These are phyloP conservation scores for Dispira simplex DNA, from an alignment of 192 early-diverging fungal genomes.

Conservation along the genomic window DNA sequence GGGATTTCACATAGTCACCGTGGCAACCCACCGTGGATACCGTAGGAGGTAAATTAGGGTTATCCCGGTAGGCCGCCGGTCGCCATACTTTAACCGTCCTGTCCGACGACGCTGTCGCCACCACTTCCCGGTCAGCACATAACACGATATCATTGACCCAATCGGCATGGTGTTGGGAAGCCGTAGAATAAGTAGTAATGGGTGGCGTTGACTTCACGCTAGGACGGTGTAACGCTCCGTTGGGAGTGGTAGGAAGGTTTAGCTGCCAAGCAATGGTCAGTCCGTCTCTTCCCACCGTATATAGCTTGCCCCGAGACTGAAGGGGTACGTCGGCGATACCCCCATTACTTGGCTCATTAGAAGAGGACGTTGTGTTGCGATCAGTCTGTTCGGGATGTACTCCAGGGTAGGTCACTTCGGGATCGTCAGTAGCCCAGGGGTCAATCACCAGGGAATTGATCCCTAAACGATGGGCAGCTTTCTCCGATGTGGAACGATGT, in stretches of 20 bases:
- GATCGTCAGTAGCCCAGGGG: conserved; percentile 14
- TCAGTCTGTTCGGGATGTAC: too few species aligned
- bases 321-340: conserved; percentile 2
- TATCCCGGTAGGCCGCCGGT: conserved; percentile 32
- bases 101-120: conserved; percentile 84
- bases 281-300: conserved; percentile 81
- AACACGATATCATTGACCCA: conserved; percentile 94
- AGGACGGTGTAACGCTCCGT: conserved; percentile 19
- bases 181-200: conserved; percentile 44
- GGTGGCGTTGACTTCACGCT: conserved; percentile 20
- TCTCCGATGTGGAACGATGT: conserved; percentile 22
- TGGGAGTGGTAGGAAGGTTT: conserved; percentile 11
- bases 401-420: conserved; percentile 11
- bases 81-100: conserved; percentile 69
- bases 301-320: conserved; percentile 49
- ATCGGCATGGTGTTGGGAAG: conserved; percentile 73
- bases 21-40: conserved; percentile 65
- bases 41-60: conserved; percentile 20
- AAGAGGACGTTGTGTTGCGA: neutral
- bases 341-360: neutral
- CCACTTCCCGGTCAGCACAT: conserved; percentile 43
- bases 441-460: conserved; percentile 76
- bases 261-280: conserved; percentile 78
- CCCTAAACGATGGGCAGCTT: conserved; percentile 59
- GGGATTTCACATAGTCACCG: conserved; percentile 79